Conservation (phyloP, 176 grass and related monocot species). For the Cocos nucifera region DNA sequence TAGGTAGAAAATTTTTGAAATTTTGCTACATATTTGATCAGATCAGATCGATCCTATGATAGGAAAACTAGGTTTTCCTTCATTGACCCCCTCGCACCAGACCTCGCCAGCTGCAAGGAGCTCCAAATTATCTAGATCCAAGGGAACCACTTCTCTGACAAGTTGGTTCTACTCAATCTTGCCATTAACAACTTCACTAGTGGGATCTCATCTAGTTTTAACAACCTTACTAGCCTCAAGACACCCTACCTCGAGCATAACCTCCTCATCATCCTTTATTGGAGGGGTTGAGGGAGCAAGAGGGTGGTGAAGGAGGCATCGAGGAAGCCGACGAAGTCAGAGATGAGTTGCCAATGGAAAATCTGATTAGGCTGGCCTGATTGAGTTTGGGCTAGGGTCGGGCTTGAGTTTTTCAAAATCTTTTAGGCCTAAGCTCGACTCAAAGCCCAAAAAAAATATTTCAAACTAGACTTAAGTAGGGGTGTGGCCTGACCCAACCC, state of each 20-base stretch:
- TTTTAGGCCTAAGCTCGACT: too few relatives aligned
- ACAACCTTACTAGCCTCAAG: slow-evolving; percentile 32
- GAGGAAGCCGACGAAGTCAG: background rate
- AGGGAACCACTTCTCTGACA: slow-evolving; percentile 2
- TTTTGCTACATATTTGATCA: too few relatives aligned
- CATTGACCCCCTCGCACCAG: background rate
- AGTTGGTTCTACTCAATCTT: slow-evolving; percentile 10
- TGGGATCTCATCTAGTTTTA: slow-evolving; percentile 20
- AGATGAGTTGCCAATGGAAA: background rate
- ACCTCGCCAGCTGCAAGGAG: slow-evolving; percentile 1
- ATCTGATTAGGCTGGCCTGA: too few relatives aligned
- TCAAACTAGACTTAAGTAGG: rapidly evolving
- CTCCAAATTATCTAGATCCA: slow-evolving; percentile 2
- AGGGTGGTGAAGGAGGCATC: background rate
- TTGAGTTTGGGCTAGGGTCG: too few relatives aligned
- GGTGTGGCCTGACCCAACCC: too few relatives aligned
- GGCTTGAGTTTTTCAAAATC: too few relatives aligned
- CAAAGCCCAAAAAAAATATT: too few relatives aligned
- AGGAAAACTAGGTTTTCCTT: too few relatives aligned
- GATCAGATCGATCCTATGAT: too few relatives aligned
- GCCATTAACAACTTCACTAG: slow-evolving; percentile 11
- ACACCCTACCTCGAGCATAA: slow-evolving; percentile 48
- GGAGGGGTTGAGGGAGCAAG: background rate
- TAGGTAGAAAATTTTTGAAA: too few relatives aligned
- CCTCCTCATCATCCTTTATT: background rate